Percentiles rank a stretch among this genome's conserved stretches.
Conservation (phyloP, 2,329 filamentous ascomycete species). For the Penicillium italicum region DNA sequence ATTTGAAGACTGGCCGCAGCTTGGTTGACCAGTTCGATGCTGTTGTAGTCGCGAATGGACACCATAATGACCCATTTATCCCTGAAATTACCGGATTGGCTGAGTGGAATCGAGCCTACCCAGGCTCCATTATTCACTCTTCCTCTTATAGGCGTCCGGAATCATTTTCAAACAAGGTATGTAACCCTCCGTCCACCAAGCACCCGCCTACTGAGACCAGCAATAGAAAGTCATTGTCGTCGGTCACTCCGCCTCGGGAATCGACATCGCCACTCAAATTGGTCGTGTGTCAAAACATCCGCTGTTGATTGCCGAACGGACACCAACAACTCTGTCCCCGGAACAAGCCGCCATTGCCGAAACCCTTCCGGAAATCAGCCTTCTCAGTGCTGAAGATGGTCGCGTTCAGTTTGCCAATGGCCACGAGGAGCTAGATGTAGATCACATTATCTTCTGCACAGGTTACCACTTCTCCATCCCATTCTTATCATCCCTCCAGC, state of each 20-base stretch:
- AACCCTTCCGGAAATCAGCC: slow-evolving; percentile 2
- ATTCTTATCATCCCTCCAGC: slow-evolving; percentile 7
- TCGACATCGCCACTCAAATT: slow-evolving; percentile 12
- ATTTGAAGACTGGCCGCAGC: background rate
- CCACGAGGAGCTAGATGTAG: slow-evolving; percentile 3
- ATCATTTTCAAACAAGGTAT: slow-evolving; percentile 5
- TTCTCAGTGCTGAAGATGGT: background rate
- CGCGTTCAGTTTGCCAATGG: slow-evolving; percentile 2
- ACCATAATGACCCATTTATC: slow-evolving; percentile 11
- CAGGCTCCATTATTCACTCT: slow-evolving; percentile 8
- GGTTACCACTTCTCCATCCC: slow-evolving; percentile 10
- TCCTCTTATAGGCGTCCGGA: slow-evolving; percentile 7
- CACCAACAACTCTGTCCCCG: slow-evolving; percentile 1
- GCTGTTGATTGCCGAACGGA: slow-evolving; percentile 10
- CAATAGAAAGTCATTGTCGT: slow-evolving; percentile 14
- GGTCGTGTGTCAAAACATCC: slow-evolving; percentile 6
- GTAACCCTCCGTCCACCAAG: background rate
- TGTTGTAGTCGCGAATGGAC: slow-evolving; percentile 10
- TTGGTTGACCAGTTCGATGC: slow-evolving; percentile 2
- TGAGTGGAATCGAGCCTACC: slow-evolving; percentile 2
- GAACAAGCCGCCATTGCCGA: background rate
- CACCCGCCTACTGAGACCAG: background rate
- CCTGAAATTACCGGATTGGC: slow-evolving; percentile 2
- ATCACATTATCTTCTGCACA: slow-evolving; percentile 10
- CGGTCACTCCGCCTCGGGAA: slow-evolving; percentile 12